Base-by-base conservation (phyloP, 306 rosid species). In the Herpetospermum pedunculosum region DNA sequence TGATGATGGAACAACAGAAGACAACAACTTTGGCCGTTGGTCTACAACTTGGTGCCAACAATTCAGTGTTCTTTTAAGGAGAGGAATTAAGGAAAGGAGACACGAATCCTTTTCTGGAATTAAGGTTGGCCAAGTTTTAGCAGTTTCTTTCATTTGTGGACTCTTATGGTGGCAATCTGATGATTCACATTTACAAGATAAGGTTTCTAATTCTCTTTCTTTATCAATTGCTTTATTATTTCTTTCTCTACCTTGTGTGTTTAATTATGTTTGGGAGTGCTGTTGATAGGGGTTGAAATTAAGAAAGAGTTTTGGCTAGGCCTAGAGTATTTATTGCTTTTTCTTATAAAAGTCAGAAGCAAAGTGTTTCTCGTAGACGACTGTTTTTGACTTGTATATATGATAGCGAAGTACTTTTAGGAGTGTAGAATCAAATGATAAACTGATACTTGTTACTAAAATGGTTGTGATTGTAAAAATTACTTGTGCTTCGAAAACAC, bases 21-120 rank as follows among this genome's bases (percentile, higher is more conserved):
- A 79, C 37, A 83, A 23, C 14, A 82, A 63, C 2, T 81, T 48
- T 60, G 80, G 40, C 5, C 82, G 77, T 52, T 91, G 97, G 96
- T 77, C 89, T 9, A 84, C 92, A 4, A 81, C 80, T 37, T 91
- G 97, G 97, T 77, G 80, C 28, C 91, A 91, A 71, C 95, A 91
- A 68, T 87, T 88, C 55, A 28, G 25, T 21, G 92, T 87, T 21
- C 75, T 91, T 18, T 76, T 86, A 32, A 87, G 81, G 70, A 87
- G 92, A 87, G 92, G 89, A 54, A n/a, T 91, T 25, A 89, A 84
- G 68, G 92, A 91, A 81, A 84, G 89, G 58, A 86, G 26, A 69
- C 70, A 84, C 21, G 85, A 87, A 41, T 72, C 89, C 6, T 89
- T 92, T 76, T 89, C 92, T 37, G 64, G 49, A 44, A 77, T 89